A percentile compares a stretch with the other conserved stretches of the same genome.
These are phyloP conservation scores for Earliella scabrosa DNA, from an alignment of 1,284 basidiomycete genomes.

Conservation along the genomic window DNA sequence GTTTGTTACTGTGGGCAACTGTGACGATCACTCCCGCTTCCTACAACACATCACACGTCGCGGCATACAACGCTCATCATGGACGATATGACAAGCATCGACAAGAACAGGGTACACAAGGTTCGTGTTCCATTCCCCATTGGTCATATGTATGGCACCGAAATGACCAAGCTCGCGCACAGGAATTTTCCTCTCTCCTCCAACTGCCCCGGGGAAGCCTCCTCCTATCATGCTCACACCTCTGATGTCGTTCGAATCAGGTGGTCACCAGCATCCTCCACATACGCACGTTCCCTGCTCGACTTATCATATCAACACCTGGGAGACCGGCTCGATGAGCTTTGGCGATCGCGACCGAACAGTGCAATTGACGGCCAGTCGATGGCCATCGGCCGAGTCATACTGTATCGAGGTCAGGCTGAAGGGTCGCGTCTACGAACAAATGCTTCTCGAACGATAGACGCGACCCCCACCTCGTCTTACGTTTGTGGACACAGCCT, in stretches of 20 bases:
- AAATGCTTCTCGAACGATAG: not conserved
- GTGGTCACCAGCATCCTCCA: not conserved
- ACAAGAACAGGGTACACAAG: not conserved
- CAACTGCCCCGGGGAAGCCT: too few species aligned
- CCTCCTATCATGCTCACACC: not conserved
- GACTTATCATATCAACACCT: not conserved
- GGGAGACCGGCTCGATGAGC: not conserved
- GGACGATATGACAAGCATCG: not conserved
- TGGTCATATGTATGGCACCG: too few species aligned
- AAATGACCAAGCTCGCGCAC: too few species aligned
- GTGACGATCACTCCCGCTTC: not conserved
- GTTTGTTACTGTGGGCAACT: not conserved
- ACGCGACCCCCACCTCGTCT: too few species aligned
- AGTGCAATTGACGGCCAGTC: not conserved
- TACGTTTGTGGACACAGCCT: too few species aligned
- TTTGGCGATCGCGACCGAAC: not conserved
- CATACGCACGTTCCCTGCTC: not conserved
- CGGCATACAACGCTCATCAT: not conserved
- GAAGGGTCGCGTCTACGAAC: not conserved
- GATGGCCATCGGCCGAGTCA: not conserved
- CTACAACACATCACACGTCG: not conserved
- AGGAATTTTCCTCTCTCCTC: too few species aligned
- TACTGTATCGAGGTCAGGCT: not conserved
- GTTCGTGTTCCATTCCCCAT: not conserved
- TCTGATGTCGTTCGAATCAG: not conserved